phyloP scores from a whole-genome alignment of 768 basidiomycete genomes.

The Trametes cubensis region DNA sequence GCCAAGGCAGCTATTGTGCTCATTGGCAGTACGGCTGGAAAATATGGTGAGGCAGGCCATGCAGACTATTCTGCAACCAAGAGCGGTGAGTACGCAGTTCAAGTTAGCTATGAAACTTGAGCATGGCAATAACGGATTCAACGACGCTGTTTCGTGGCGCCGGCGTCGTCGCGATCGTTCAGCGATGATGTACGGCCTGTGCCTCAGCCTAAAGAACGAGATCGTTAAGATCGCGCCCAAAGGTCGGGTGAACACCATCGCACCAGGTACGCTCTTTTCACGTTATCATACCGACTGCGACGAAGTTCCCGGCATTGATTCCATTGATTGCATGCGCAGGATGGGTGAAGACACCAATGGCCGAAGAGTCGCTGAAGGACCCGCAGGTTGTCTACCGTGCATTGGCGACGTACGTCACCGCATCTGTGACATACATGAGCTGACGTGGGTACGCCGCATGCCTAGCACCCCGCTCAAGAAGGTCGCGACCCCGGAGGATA shows the following conservation, averaged over 20 bases:
- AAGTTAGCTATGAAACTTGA: no score
- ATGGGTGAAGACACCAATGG: slow-evolving; percentile 64
- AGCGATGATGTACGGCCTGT: slow-evolving; percentile 77
- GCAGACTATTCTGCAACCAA: slow-evolving; percentile 69
- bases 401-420: slow-evolving; percentile 61
- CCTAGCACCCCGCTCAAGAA: slow-evolving; percentile 70
- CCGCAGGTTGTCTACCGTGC: slow-evolving; percentile 56
- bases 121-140: neutral
- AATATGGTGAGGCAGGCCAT: slow-evolving; percentile 70
- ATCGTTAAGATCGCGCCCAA: slow-evolving; percentile 74
- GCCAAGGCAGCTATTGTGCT: slow-evolving; percentile 63
- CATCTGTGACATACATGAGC: neutral
- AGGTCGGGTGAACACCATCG: slow-evolving; percentile 71
- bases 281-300: neutral
- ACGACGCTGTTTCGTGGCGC: neutral
- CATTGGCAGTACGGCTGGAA: slow-evolving; percentile 73
- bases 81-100: slow-evolving; percentile 51
- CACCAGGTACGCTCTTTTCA: slow-evolving; percentile 54
- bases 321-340: slow-evolving; percentile 10
- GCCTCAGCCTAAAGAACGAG: slow-evolving; percentile 74
- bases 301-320: neutral
- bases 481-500: slow-evolving; percentile 60
- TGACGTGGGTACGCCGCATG: neutral
- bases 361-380: slow-evolving; percentile 57
- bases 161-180: neutral